These are phyloP conservation scores for Fusarium oxysporum DNA, from an alignment of 2,329 filamentous ascomycete species.

Conservation along the genomic window DNA sequence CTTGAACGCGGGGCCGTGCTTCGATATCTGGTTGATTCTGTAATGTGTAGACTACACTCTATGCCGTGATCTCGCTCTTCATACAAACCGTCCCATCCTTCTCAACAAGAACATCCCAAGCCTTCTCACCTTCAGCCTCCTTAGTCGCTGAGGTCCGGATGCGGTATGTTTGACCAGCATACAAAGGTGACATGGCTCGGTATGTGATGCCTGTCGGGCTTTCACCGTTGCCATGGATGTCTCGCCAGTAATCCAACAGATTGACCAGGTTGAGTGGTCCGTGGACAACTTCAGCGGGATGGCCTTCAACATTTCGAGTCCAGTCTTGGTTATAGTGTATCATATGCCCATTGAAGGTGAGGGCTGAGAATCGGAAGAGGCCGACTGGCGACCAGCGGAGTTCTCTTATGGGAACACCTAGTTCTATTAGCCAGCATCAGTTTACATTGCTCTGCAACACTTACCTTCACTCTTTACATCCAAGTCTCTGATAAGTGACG, in stretches of 20 bases:
- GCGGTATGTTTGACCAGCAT: conserved; percentile 72
- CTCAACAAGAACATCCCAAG: conserved; percentile 62
- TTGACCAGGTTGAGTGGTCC: conserved; percentile 81
- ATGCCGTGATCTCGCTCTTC: conserved; percentile 48
- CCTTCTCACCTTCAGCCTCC: conserved; percentile 48
- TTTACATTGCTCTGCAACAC: fast-evolving
- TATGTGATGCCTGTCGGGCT: conserved; percentile 66
- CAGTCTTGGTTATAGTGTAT: conserved; percentile 84
- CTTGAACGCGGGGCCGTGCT: not conserved
- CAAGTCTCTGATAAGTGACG: conserved; percentile 46
- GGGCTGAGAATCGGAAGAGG: conserved; percentile 84
- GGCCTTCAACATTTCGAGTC: conserved; percentile 73
- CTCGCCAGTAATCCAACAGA: conserved; percentile 75
- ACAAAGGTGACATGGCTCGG: conserved; percentile 75
- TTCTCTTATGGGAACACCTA: conserved; percentile 45
- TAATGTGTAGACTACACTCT: not conserved
- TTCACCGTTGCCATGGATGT: conserved; percentile 55
- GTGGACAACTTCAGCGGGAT: conserved; percentile 80
- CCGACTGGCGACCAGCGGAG: conserved; percentile 59
- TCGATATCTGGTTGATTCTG: not conserved
- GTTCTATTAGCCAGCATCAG: not conserved
- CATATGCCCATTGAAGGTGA: conserved; percentile 88
- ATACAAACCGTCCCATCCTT: conserved; percentile 53
- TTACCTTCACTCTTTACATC: conserved; percentile 17
- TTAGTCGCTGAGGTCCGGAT: conserved; percentile 65